Conservation (phyloP, 2,329 filamentous ascomycete species). For the Dichotomopilus funicola region DNA sequence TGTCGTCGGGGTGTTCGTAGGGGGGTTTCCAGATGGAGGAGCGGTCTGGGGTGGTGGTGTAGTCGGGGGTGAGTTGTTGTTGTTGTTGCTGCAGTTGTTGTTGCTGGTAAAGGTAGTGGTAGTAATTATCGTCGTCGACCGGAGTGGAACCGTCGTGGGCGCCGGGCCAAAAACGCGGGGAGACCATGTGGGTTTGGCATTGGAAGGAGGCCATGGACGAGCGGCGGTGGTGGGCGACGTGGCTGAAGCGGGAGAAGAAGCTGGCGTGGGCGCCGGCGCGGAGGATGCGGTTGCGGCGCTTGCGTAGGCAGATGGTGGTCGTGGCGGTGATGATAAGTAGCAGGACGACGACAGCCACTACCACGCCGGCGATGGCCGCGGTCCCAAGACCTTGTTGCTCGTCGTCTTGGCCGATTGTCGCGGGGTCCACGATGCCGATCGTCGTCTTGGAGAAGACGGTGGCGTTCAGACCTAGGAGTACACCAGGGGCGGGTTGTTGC, state of each 20-base stretch:
- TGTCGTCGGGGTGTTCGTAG: constrained; percentile 2
- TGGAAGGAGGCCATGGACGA: constrained; percentile 44
- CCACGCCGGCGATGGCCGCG: constrained; percentile 40
- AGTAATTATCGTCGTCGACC: constrained; percentile 7
- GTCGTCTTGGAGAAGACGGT: constrained; percentile 24
- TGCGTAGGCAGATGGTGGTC: constrained; percentile 41
- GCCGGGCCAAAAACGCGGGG: constrained; percentile 33
- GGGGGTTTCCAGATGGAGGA: constrained; percentile 20
- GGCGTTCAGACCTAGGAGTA: constrained; percentile 26
- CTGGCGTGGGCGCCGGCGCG: constrained; percentile 26
- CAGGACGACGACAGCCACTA: constrained; percentile 33
- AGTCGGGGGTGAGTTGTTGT: constrained; percentile 4
- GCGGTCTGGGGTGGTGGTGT: constrained; percentile 11
- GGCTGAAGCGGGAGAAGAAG: constrained; percentile 20
- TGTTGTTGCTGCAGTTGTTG: too few species aligned
- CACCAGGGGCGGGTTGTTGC: constrained; percentile 35
- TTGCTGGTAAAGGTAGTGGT: too few species aligned
- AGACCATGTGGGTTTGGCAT: constrained; percentile 41
- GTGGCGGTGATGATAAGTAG: constrained; percentile 35
- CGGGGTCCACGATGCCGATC: constrained; percentile 33
- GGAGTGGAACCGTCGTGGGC: constrained; percentile 21
- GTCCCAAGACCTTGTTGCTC: constrained; percentile 28
- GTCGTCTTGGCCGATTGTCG: constrained; percentile 14
- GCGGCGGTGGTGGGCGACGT: constrained; percentile 27
- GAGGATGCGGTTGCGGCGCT: constrained; percentile 34